These are phyloP conservation scores for Teunomyces lycoperdinae DNA, from an alignment of 805 yeast genomes.

Conservation along the genomic window DNA sequence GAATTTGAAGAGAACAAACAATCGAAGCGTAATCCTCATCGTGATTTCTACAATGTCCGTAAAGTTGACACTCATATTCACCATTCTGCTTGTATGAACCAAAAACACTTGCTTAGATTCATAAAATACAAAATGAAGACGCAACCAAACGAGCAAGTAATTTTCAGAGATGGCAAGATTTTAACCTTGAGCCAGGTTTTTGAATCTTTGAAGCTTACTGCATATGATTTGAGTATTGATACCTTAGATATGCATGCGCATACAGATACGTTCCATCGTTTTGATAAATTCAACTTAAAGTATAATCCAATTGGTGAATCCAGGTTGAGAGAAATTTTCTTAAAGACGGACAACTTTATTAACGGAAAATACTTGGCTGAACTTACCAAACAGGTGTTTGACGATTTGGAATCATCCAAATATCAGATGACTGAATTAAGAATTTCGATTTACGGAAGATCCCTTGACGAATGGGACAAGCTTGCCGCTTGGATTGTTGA, in stretches of 20 bases:
- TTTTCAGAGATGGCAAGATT: constrained; percentile 86
- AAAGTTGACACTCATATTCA: constrained; percentile 98
- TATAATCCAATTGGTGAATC: constrained; percentile 99
- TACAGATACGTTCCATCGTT: constrained; percentile 95
- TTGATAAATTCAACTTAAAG: constrained; percentile 94
- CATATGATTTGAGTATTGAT: constrained; percentile 93
- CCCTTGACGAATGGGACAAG: constrained; percentile 90
- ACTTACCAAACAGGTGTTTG: constrained; percentile 87
- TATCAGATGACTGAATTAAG: constrained; percentile 98
- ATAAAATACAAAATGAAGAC: constrained; percentile 93
- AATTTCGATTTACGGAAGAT: constrained; percentile 90
- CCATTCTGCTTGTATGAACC: constrained; percentile 99
- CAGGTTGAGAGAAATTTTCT: constrained; percentile 89
- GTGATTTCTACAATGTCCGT: constrained; percentile 95
- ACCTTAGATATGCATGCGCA: constrained; percentile 99
- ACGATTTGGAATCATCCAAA: constrained; percentile 90
- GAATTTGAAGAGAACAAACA: constrained; percentile 91
- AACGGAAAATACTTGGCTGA: constrained; percentile 89
- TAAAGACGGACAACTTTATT: constrained; percentile 92
- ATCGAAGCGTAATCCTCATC: constrained; percentile 89
- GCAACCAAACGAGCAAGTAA: constrained; percentile 82
- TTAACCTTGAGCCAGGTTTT: constrained; percentile 88
- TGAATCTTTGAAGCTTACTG: constrained; percentile 83
- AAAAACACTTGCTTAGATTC: constrained; percentile 90
- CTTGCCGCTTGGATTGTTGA: constrained; percentile 94